A percentile compares a stretch with the other conserved stretches of the same genome.
These are phyloP conservation scores for Lecanicillium sp. DNA, from an alignment of 2,329 filamentous ascomycete species.

Conservation along the genomic window DNA sequence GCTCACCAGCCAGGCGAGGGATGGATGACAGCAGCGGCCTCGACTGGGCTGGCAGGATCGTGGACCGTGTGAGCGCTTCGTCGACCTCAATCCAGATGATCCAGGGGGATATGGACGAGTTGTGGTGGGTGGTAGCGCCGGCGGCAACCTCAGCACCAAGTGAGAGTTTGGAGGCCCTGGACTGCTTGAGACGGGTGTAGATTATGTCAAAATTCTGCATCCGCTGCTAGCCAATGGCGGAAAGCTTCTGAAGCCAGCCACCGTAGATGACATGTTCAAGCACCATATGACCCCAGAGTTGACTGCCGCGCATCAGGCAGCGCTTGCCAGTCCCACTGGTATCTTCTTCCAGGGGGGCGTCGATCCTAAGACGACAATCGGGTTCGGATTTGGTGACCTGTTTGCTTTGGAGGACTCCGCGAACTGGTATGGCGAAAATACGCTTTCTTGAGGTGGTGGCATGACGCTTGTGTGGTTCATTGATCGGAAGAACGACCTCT, in stretches of 20 bases:
- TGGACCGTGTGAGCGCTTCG: slow-evolving; percentile 35
- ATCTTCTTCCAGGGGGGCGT: slow-evolving; percentile 28
- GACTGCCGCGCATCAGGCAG: too few relatives aligned
- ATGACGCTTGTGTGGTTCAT: slow-evolving; percentile 39
- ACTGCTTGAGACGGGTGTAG: slow-evolving; percentile 24
- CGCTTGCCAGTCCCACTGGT: slow-evolving; percentile 22
- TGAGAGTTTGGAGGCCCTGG: slow-evolving; percentile 39
- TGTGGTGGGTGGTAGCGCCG: slow-evolving; percentile 23
- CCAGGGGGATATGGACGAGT: slow-evolving; percentile 25
- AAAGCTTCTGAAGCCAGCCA: slow-evolving; percentile 33
- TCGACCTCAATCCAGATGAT: slow-evolving; percentile 30
- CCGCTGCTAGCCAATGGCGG: slow-evolving; percentile 42
- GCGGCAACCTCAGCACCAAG: slow-evolving; percentile 22
- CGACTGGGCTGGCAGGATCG: slow-evolving; percentile 46
- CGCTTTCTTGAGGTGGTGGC: slow-evolving; percentile 38
- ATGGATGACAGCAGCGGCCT: slow-evolving; percentile 43
- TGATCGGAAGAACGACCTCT: slow-evolving; percentile 38
- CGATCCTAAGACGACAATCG: slow-evolving; percentile 21
- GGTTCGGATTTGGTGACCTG: slow-evolving; percentile 33
- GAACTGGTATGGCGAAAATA: slow-evolving; percentile 34
- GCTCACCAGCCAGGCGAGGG: slow-evolving; percentile 40
- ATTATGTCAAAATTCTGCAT: slow-evolving; percentile 36
- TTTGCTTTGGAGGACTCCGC: slow-evolving; percentile 31
- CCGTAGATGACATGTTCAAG: slow-evolving; percentile 36
- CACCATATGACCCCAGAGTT: slow-evolving; percentile 34